Evolutionary conservation across 805 yeast species (phyloP).

Genomic region (Spathaspora girioi): DNA sequence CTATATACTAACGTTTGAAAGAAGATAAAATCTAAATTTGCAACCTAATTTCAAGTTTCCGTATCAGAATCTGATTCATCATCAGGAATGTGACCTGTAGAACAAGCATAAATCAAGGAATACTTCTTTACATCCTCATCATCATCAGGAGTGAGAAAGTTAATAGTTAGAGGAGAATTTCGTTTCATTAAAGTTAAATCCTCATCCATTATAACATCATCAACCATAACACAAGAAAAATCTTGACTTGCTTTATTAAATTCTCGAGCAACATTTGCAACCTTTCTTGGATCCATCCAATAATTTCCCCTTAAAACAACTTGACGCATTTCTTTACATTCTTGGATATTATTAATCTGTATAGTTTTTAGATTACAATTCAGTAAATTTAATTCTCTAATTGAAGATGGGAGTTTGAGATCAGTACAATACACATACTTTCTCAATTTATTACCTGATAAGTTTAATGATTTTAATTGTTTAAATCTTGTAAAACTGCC

Average conservation of each 20-base stretch:
- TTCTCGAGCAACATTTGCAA: background rate
- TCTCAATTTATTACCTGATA: background rate
- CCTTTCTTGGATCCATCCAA: background rate
- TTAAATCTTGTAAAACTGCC: background rate
- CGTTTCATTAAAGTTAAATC: background rate
- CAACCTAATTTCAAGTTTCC: background rate
- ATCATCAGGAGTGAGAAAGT: background rate
- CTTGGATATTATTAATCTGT: background rate
- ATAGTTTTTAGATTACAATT: background rate
- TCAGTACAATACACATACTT: background rate
- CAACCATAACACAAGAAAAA: background rate
- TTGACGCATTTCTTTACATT: background rate
- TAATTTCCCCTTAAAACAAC: background rate
- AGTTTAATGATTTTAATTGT: background rate
- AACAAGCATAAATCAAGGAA: constrained; percentile 3
- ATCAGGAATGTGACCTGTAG: background rate
- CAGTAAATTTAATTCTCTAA: background rate
- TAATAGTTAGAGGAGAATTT: background rate
- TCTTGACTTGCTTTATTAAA: background rate
- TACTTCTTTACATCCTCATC: background rate
- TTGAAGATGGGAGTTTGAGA: background rate
- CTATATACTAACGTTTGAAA: too few species aligned
- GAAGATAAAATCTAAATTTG: too few species aligned
- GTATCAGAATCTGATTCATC: background rate
- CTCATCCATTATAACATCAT: background rate